phyloP scores from a whole-genome alignment of 2,329 filamentous ascomycete genomes.

The Aspergillus cejpii region DNA sequence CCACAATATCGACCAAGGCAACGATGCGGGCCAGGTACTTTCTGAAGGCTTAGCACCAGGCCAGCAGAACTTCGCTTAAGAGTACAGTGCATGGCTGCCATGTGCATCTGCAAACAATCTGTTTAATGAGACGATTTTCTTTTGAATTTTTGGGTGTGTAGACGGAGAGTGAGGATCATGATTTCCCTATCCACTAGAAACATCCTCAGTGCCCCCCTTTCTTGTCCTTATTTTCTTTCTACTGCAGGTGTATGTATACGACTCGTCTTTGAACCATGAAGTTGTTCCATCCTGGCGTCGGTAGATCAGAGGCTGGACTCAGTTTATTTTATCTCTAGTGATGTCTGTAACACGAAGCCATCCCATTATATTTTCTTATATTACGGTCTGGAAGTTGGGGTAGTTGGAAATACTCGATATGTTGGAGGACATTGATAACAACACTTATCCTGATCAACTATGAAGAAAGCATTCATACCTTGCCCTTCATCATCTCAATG shows the following conservation, averaged over 20 bases:
- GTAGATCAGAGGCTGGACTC: constrained; percentile 13
- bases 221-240: constrained; percentile 15
- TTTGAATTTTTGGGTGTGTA: constrained; percentile 15
- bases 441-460: neutral
- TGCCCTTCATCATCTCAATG: too few species aligned
- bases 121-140: constrained; percentile 14
- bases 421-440: neutral
- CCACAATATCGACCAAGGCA: constrained; percentile 71
- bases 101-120: constrained; percentile 12
- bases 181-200: constrained; percentile 13
- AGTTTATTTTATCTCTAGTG: neutral
- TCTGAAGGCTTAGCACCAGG: constrained; percentile 22
- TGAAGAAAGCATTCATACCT: too few species aligned
- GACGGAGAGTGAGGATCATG: constrained; percentile 18
- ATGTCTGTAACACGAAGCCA: constrained; percentile 9
- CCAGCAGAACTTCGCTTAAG: constrained; percentile 25
- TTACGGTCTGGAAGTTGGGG: neutral
- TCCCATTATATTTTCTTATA: neutral
- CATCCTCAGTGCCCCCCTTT: constrained; percentile 8
- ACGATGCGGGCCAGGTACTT: constrained; percentile 28
- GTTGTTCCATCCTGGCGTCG: constrained; percentile 9
- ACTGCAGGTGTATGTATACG: constrained; percentile 12
- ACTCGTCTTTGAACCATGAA: constrained; percentile 6
- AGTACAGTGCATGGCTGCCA: neutral
- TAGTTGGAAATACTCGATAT: neutral